A percentile compares a stretch with the other conserved stretches of the same genome.
phyloP scores from a whole-genome alignment of 2,329 filamentous ascomycete species.

The Fusarium sp. region DNA sequence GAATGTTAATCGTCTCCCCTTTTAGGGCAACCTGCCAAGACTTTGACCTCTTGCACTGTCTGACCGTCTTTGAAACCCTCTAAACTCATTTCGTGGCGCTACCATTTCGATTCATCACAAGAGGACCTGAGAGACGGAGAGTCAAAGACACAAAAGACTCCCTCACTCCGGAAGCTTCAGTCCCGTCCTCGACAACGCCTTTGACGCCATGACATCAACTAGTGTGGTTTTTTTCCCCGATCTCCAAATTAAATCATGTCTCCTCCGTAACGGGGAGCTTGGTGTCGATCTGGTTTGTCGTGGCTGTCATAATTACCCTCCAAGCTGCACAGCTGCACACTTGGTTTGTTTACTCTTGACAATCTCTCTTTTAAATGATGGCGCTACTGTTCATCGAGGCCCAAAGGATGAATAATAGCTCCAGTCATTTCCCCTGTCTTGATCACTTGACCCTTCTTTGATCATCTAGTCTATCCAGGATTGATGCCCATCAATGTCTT shows the following conservation, averaged over 20 bases:
- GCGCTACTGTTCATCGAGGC: constrained; percentile 3
- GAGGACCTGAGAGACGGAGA: no score
- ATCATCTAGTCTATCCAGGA: constrained; percentile 6
- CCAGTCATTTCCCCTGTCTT: constrained; percentile 16
- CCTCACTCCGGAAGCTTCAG: constrained; percentile 22
- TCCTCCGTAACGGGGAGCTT: constrained; percentile 10
- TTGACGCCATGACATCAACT: constrained; percentile 42
- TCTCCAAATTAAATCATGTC: constrained; percentile 22
- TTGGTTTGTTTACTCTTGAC: constrained; percentile 26
- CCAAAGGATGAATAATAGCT: constrained; percentile 11
- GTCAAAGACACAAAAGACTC: constrained; percentile 10
- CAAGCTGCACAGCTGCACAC: not conserved
- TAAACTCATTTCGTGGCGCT: constrained; percentile 32
- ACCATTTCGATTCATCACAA: constrained; percentile 16
- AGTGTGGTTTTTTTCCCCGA: not conserved
- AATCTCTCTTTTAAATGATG: not conserved
- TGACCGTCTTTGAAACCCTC: constrained; percentile 12
- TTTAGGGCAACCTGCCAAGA: constrained; percentile 28
- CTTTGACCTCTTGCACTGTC: constrained; percentile 6
- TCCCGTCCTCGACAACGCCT: constrained; percentile 24
- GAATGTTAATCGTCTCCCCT: constrained; percentile 38
- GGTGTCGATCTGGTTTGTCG: constrained; percentile 28
- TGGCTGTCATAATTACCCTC: constrained; percentile 7
- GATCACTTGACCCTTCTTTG: constrained; percentile 32
- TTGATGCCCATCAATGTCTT: constrained; percentile 7